Percentiles rank a stretch among this genome's conserved stretches.
Conservation (phyloP, 2,329 filamentous ascomycete genomes). For the Sarocladium oryzae region DNA sequence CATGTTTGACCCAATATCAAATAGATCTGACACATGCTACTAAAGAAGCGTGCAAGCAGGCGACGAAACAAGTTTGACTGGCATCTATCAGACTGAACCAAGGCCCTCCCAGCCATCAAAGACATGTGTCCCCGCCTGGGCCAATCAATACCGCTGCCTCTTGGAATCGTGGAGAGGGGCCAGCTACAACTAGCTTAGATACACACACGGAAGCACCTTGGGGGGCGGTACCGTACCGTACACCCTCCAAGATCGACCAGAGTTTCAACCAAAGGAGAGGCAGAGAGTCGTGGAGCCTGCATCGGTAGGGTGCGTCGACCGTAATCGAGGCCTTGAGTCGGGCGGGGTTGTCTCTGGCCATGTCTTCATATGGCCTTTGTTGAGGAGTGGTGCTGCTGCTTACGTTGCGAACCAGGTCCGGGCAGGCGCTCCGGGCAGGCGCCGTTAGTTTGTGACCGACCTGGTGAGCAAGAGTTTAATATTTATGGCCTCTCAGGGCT, state of each 20-base stretch:
- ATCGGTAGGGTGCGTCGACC: constrained; percentile 2
- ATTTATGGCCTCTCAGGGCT: no score
- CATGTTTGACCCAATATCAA: neutral
- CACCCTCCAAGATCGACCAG: constrained; percentile 4
- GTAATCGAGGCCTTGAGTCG: constrained; percentile 1
- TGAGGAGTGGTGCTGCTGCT: neutral
- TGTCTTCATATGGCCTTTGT: neutral
- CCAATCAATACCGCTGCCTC: neutral
- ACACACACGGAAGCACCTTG: no score
- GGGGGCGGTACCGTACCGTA: neutral
- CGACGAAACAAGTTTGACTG: constrained; percentile 6
- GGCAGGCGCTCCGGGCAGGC: neutral
- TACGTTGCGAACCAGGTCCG: neutral
- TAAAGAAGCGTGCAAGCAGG: neutral
- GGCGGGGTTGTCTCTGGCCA: constrained; percentile 1
- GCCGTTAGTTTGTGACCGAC: neutral
- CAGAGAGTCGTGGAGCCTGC: neutral
- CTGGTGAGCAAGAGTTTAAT: neutral
- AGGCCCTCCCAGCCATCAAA: neutral
- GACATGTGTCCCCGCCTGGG: neutral
- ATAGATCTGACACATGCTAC: neutral
- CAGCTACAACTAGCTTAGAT: neutral
- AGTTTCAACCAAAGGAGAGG: neutral
- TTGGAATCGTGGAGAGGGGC: neutral
- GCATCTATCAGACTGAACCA: neutral